phyloP scores from a whole-genome alignment of 1,284 basidiomycete genomes.

The Melampsora americana region DNA sequence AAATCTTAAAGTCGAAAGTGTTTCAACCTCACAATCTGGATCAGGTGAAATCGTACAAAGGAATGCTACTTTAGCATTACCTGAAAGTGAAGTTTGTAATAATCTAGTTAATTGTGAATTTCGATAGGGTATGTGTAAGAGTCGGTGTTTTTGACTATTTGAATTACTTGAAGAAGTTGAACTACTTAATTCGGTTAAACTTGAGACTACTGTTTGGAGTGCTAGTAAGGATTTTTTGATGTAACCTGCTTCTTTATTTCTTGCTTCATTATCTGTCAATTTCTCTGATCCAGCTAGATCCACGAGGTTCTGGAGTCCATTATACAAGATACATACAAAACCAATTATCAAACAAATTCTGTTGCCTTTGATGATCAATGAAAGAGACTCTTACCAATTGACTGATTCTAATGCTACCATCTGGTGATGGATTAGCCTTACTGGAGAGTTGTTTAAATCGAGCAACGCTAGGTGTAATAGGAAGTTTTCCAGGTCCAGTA shows the following conservation, averaged over 20 bases:
- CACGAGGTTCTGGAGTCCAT: conserved; percentile 57
- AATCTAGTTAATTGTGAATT: conserved; percentile 61
- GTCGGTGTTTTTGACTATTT: conserved; percentile 27
- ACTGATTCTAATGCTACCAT: conserved; percentile 32
- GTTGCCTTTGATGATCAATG: neutral
- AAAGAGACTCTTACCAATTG: conserved; percentile 24
- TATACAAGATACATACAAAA: conserved; percentile 45
- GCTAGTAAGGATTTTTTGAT: conserved; percentile 60
- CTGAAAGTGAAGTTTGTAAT: conserved; percentile 60
- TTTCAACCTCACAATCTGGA: conserved; percentile 59
- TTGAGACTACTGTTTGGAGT: conserved; percentile 39
- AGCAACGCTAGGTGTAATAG: conserved; percentile 32
- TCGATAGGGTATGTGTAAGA: conserved; percentile 60
- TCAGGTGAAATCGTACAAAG: conserved; percentile 60
- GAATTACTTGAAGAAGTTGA: conserved; percentile 27
- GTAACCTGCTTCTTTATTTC: conserved; percentile 61
- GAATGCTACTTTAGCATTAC: conserved; percentile 61
- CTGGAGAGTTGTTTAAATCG: conserved; percentile 14
- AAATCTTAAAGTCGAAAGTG: conserved; percentile 61
- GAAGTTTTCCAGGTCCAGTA: conserved; percentile 25
- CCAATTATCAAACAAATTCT: neutral
- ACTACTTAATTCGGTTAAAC: conserved; percentile 7
- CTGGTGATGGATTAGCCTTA: conserved; percentile 15
- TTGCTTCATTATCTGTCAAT: conserved; percentile 59
- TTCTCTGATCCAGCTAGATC: conserved; percentile 62